Percentiles rank a stretch among this genome's conserved stretches.
phyloP scores from a whole-genome alignment of 768 basidiomycete species.

The Termitomyces sp. region DNA sequence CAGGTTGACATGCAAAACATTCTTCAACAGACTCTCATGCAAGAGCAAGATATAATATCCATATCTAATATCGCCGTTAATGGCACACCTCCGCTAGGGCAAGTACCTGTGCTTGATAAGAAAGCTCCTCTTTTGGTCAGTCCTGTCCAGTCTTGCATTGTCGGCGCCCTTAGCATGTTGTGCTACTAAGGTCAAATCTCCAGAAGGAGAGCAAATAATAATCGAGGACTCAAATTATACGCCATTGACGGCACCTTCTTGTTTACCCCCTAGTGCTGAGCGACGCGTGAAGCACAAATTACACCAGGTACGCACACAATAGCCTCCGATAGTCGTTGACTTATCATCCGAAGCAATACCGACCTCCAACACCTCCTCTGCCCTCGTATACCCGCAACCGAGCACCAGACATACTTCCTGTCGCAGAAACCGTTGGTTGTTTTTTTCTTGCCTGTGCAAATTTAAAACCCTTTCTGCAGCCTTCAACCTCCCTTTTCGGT shows the following conservation, averaged over 20 bases:
- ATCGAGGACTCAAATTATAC: conserved; percentile 5
- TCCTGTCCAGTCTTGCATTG: neutral
- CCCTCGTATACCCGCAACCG: conserved; percentile 32
- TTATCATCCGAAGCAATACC: conserved; percentile 38
- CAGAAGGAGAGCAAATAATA: conserved; percentile 8
- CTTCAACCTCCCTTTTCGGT: conserved; percentile 1
- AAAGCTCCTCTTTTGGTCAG: conserved; percentile 9
- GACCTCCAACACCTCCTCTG: conserved; percentile 59
- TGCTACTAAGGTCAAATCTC: conserved; percentile 7
- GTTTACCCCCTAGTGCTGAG: conserved; percentile 4
- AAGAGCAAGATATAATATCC: conserved; percentile 5
- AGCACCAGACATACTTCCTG: conserved; percentile 7
- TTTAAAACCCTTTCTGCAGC: conserved; percentile 1
- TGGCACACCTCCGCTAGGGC: neutral
- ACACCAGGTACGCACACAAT: conserved; percentile 19
- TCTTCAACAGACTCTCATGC: conserved; percentile 18
- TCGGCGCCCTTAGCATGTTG: neutral
- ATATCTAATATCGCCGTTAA: conserved; percentile 1
- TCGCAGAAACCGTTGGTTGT: conserved; percentile 2
- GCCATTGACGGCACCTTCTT: conserved; percentile 5
- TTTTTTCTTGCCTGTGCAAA: neutral
- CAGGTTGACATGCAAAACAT: conserved; percentile 35
- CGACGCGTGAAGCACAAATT: conserved; percentile 20
- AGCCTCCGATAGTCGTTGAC: neutral
- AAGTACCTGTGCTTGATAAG: neutral